phyloP scores from a whole-genome alignment of 192 early-diverging fungal genomes.

The Geranomyces variabilis region DNA sequence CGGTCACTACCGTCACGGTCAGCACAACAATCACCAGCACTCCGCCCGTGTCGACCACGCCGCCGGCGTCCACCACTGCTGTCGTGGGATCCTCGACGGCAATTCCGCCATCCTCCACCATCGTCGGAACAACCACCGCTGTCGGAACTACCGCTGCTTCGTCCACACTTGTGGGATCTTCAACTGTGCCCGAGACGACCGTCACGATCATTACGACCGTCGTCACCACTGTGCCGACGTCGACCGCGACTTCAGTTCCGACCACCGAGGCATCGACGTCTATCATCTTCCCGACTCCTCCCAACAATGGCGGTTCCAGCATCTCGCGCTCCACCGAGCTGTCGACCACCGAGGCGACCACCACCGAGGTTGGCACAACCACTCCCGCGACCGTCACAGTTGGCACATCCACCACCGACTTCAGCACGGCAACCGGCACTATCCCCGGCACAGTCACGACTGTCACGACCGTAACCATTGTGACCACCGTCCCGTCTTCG shows the following conservation, averaged over 20 bases:
- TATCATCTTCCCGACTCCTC: not conserved
- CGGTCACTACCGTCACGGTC: not conserved
- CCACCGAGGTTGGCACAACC: not conserved
- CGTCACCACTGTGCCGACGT: slow-evolving; percentile 2
- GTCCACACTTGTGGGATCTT: not conserved
- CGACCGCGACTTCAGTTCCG: not conserved
- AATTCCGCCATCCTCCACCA: not conserved
- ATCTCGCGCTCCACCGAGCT: not conserved
- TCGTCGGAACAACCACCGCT: not conserved
- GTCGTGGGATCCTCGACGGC: not conserved
- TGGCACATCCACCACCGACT: not conserved
- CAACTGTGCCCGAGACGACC: not conserved
- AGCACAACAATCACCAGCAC: not conserved
- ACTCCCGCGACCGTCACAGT: not conserved
- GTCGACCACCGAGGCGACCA: not conserved
- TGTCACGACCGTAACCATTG: slow-evolving; percentile 1
- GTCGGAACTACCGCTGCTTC: not conserved
- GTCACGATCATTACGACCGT: not conserved
- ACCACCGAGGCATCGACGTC: not conserved
- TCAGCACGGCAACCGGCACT: not conserved
- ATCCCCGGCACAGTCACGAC: not conserved
- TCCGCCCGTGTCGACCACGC: not conserved
- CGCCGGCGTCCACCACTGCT: not conserved
- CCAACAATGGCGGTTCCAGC: not conserved
- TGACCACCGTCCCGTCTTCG: not conserved